Percentiles rank a stretch among this genome's conserved stretches.
Evolutionary conservation across 2,329 filamentous ascomycete genomes (phyloP).

Genomic region (Scedosporium boydii): DNA sequence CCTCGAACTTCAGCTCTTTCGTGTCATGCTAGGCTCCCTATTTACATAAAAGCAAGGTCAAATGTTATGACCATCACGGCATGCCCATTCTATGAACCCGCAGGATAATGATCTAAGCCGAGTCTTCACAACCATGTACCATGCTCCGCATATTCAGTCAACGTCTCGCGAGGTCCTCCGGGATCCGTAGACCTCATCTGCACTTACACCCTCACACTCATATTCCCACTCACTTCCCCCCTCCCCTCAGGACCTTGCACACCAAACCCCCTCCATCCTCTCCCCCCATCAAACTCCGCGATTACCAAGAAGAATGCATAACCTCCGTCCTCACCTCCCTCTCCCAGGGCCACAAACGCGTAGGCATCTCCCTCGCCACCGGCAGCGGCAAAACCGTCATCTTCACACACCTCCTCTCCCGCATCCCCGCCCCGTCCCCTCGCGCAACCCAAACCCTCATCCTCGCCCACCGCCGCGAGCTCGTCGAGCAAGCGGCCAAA

Average conservation of each 20-base stretch:
- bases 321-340: conserved; percentile 66
- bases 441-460: conserved; percentile 73
- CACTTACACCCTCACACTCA: not conserved
- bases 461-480: conserved; percentile 81
- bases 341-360: conserved; percentile 60
- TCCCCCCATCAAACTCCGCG: conserved; percentile 51
- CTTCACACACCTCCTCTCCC: conserved; percentile 88
- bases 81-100: not conserved
- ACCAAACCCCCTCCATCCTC: not conserved
- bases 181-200: not conserved
- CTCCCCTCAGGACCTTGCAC: not conserved
- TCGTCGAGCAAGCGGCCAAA: conserved; percentile 84
- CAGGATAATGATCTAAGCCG: not conserved
- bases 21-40: too few species aligned
- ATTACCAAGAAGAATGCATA: conserved; percentile 90
- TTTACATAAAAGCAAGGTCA: too few species aligned
- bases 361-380: conserved; percentile 80
- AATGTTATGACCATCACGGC: too few species aligned
- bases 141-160: not conserved
- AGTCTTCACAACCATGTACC: not conserved
- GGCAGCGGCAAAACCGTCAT: conserved; percentile 91
- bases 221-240: not conserved
- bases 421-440: conserved; percentile 48
- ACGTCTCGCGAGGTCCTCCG: not conserved
- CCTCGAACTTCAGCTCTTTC: too few species aligned